Base-by-base conservation (phyloP, 345 rosid species). In the Murraya paniculata region DNA sequence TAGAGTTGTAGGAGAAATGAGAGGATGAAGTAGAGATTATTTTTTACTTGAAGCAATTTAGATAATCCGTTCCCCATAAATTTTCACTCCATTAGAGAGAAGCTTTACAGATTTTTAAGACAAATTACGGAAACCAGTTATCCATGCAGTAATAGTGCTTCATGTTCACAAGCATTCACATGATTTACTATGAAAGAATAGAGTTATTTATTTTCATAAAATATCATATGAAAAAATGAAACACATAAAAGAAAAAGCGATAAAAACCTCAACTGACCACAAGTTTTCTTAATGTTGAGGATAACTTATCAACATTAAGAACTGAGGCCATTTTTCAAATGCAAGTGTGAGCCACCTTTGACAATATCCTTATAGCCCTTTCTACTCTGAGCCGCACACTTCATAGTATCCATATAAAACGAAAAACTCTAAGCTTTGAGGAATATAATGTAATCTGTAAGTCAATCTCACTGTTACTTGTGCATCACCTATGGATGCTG, bases 1-100 rank as follows among this genome's bases (percentile, higher is more conserved):
- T 45, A 76, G 85, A 75, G 82, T 82, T 60, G 48, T 33, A 57
- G 36, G 66, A 78, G 65, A 77, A 75, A 76, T 81, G 19, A 59
- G 16, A 81, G 68, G 65, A 78, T 71, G 73, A 81, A 74, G 6
- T 74, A 61, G 83, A 79, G 22, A 79, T 71, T 59, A 71, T 31
- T 60, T 74, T 53, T 66, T 50, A 65, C 67, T 50, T 74, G 55
- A 9, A 24, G 72, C 72, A 48, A 55, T 55, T 48, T 75, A 75
- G 16, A n/a, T 25, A 53, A 66, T n/a, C 60, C 38, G 27, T 74
- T 74, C 57, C 64, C n/a, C 45, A 7, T 11, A 64, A 14, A 73
- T 70, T 62, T 53, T 65, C 71, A 55, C 64, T 74, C 55, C 58
- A 57, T 14, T 8, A 36, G 28, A 72, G 67, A 71, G 21, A 61